Evolutionary conservation across 805 yeast genomes (phyloP), one percentile per base, ranked within the genome.

Genomic region (Kazachstania martiniae): DNA sequence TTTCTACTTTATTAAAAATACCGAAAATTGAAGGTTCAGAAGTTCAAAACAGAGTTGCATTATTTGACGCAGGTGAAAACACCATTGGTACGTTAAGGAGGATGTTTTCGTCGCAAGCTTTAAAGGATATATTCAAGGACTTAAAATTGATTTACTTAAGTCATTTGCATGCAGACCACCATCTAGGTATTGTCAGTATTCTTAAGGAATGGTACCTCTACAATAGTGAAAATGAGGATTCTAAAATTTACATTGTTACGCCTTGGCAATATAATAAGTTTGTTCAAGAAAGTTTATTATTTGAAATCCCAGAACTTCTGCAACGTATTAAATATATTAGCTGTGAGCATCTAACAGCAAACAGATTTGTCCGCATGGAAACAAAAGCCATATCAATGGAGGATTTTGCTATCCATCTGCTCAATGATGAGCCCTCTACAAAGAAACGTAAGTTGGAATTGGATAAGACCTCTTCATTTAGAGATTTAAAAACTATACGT

Each of bases 81-180:
- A 84, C 97, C 0, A 46, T 79, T 15, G 95, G 94, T 2, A 59
- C 82, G 0, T 56, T 91, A 39, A 52, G 61, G 21, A 69, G 97
- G 42, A 62, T 72, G 35, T 74, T 74, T 39, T 76, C 77, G 0
- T 61, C 63, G 8, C 61, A 59, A 1, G 66, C 66, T 12, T 40
- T 63, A 2, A 45, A 47, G 2, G 47, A 50, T 15, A 56, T 80
- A 2, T 64, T 87, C 40, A 42, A 58, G 25, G 93, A 87, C 45
- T 57, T 87, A 36, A 61, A 68, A 21, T 36, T 83, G 33, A 61
- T 89, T 14, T 82, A 72, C 47, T 61, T 91, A 33, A 80, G 94
- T 44, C 99, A 91, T 62, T 63, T 89, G 45, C 99, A 91, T 57
- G 98, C 97, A 0, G 99, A 91, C 53, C 99, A 91, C 53, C 96